Conservation (phyloP, 2,329 filamentous ascomycete species). For the Aspergillus sp. region DNA sequence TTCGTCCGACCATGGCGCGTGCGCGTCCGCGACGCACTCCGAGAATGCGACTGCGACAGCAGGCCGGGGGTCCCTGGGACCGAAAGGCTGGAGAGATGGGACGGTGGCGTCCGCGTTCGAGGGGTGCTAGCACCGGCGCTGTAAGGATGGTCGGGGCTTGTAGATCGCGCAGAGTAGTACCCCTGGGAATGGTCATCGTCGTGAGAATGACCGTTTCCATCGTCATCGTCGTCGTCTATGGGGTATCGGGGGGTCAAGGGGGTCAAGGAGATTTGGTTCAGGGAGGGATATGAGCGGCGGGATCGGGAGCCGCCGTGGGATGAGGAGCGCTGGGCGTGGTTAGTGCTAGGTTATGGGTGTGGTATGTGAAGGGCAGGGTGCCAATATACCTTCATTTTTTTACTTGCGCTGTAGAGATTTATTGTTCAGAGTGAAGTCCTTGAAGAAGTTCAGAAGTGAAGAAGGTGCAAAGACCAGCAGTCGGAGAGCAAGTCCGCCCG, state of each 20-base stretch:
- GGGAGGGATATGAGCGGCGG: conserved; percentile 51
- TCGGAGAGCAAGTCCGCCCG: background rate
- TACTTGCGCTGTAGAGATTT: too few relatives aligned
- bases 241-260: conserved; percentile 50
- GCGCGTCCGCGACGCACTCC: conserved; percentile 30
- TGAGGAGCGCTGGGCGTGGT: conserved; percentile 12
- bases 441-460: background rate
- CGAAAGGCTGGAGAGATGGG: conserved; percentile 35
- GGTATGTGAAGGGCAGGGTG: background rate
- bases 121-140: conserved; percentile 3
- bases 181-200: conserved; percentile 19
- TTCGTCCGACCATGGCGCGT: conserved; percentile 22
- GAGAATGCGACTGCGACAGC: conserved; percentile 30
- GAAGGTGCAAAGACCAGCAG: background rate
- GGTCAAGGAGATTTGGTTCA: conserved; percentile 53
- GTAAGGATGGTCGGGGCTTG: conserved; percentile 23
- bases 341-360: background rate
- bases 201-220: conserved; percentile 7
- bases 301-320: conserved; percentile 27
- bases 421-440: background rate
- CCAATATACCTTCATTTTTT: background rate
- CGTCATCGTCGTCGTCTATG: conserved; percentile 38
- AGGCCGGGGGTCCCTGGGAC: conserved; percentile 37
- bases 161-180: conserved; percentile 22
- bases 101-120: conserved; percentile 17